Evolutionary conservation across 345 rosid genomes (phyloP).

Genomic region (Eucalyptus regnans): DNA sequence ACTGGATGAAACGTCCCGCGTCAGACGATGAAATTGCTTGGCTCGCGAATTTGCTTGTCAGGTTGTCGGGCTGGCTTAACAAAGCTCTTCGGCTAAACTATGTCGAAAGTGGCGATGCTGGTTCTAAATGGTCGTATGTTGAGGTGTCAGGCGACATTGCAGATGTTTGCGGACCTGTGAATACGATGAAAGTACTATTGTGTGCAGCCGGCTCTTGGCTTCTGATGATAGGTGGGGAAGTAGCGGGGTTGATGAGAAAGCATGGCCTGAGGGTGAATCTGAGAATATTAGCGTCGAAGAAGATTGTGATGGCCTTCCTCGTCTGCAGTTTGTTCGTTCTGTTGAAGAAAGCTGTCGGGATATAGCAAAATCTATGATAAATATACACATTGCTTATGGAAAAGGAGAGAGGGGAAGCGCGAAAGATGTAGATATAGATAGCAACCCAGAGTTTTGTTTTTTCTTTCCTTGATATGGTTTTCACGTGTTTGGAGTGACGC

Average conservation of each 20-base stretch:
- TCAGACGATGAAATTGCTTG: conserved; percentile 75
- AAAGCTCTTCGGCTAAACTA: conserved; percentile 52
- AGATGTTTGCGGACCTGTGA: conserved; percentile 22
- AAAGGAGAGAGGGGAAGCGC: background rate
- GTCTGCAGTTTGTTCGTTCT: conserved; percentile 22
- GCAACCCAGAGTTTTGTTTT: background rate
- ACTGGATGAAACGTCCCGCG: conserved; percentile 82
- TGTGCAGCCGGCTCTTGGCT: conserved; percentile 35
- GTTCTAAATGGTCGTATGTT: conserved; percentile 35
- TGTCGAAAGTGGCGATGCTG: conserved; percentile 5
- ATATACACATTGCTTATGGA: background rate
- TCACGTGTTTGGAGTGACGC: background rate
- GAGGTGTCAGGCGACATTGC: conserved; percentile 28
- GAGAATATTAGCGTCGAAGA: conserved; percentile 74
- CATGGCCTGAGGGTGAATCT: conserved; percentile 58
- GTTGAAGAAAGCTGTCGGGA: conserved; percentile 27
- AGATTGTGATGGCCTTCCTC: conserved; percentile 40
- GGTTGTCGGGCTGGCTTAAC: conserved; percentile 55
- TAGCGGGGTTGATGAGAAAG: conserved; percentile 45
- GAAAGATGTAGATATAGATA: background rate
- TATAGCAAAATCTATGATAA: conserved; percentile 3
- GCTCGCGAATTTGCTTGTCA: conserved; percentile 63
- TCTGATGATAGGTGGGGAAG: conserved; percentile 15
- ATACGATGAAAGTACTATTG: conserved; percentile 23
- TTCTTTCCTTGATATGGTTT: background rate